Evolutionary conservation across 108 stramenopile genomes (phyloP).

Genomic region (Cylindrotheca fusiformis): DNA sequence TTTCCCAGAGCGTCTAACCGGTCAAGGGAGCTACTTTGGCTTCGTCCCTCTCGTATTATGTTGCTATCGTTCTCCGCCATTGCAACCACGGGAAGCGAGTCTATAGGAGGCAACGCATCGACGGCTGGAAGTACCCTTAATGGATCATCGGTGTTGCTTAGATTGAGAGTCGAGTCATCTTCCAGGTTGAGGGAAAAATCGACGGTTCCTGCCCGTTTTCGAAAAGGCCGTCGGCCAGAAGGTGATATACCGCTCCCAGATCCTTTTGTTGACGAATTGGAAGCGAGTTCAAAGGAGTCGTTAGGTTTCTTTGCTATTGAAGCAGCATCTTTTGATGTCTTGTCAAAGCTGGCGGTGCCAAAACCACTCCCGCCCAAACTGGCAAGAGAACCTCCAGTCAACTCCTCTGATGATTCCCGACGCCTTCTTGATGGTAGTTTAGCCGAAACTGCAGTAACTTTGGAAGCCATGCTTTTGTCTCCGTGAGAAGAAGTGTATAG

Average conservation of each 20-base stretch:
- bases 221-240: constrained; percentile 18
- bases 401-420: constrained; percentile 23
- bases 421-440: constrained; percentile 14
- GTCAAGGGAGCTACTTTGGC: constrained; percentile 20
- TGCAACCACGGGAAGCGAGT: neutral
- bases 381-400: constrained; percentile 19
- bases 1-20: constrained; percentile 47
- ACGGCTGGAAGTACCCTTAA: neutral
- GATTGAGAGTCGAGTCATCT: constrained; percentile 17
- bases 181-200: constrained; percentile 25
- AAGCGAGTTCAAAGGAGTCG: neutral
- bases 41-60: neutral
- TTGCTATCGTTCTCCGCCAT: neutral
- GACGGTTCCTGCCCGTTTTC: constrained; percentile 35
- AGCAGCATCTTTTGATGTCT: neutral
- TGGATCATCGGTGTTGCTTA: neutral
- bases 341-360: constrained; percentile 9
- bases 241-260: constrained; percentile 8
- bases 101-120: constrained; percentile 12
- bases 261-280: constrained; percentile 2
- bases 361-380: constrained; percentile 25
- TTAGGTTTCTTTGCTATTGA: constrained; percentile 2
- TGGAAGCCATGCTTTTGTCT: constrained; percentile 11
- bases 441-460: constrained; percentile 11
- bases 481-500: too few relatives aligned